These are phyloP conservation scores for Podospora didyma DNA, from an alignment of 495 filamentous ascomycete species.

Conservation along the genomic window DNA sequence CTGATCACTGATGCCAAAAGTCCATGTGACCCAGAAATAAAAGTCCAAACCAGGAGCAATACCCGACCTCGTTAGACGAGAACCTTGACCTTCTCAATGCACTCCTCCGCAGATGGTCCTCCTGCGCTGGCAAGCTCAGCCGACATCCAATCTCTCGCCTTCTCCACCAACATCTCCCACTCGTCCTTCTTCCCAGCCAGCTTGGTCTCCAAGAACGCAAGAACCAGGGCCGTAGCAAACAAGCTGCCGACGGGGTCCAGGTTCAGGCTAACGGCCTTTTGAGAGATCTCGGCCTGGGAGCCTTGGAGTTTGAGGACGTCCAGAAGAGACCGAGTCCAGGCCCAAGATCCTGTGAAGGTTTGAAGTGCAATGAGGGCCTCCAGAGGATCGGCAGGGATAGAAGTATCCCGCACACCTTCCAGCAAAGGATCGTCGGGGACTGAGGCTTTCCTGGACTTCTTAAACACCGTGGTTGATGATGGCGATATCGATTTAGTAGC, in stretches of 20 bases:
- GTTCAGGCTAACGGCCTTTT: neutral
- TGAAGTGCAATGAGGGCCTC: conserved; percentile 41
- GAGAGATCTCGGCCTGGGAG: neutral
- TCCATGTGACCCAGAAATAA: neutral
- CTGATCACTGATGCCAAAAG: neutral
- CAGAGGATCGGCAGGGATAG: conserved; percentile 11
- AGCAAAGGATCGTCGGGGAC: neutral
- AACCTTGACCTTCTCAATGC: conserved; percentile 11
- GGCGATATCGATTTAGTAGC: neutral
- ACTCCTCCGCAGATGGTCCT: conserved; percentile 8
- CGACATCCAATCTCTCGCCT: conserved; percentile 42
- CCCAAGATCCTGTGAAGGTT: conserved; percentile 49
- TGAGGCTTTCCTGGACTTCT: neutral
- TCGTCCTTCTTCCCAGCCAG: conserved; percentile 35
- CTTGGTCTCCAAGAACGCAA: conserved; percentile 45
- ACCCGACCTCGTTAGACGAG: neutral
- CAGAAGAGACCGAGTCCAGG: conserved; percentile 12
- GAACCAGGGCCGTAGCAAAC: conserved; percentile 46
- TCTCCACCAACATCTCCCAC: conserved; percentile 55
- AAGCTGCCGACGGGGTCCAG: neutral
- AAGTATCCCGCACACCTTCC: neutral
- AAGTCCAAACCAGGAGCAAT: neutral
- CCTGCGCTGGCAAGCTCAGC: neutral
- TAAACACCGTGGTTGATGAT: neutral
- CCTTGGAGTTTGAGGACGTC: conserved; percentile 22